Conservation (phyloP, 1,139 yeast genomes). For the Nakaseomyces nivariensis region DNA sequence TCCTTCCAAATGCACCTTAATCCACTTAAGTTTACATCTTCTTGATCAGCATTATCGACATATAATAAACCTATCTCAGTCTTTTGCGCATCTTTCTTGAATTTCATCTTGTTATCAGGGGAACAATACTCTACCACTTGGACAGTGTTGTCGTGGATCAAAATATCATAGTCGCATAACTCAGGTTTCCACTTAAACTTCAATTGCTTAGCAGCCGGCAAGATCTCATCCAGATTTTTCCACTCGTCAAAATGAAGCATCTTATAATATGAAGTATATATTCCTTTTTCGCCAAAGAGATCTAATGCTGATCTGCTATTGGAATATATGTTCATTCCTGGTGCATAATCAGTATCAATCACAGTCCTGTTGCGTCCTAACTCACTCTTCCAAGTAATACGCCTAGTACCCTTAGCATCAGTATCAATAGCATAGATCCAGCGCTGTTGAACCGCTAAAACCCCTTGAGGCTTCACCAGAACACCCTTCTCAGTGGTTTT, state of each 20-base stretch:
- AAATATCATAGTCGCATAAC: constrained; percentile 18
- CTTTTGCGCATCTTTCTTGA: constrained; percentile 8
- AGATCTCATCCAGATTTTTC: constrained; percentile 5
- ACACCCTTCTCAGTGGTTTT: neutral
- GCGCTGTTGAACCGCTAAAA: neutral
- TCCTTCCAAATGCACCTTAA: constrained; percentile 22
- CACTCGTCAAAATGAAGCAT: neutral
- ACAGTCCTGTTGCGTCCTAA: neutral
- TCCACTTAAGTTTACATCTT: constrained; percentile 22
- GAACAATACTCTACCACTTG: constrained; percentile 17
- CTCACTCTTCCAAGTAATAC: neutral
- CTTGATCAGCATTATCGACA: constrained; percentile 16
- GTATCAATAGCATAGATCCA: neutral
- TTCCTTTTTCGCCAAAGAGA: neutral
- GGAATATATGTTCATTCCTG: neutral
- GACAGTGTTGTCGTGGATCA: constrained; percentile 6
- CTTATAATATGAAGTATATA: neutral
- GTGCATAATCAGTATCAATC: neutral
- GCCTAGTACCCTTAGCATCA: neutral
- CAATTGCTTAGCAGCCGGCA: constrained; percentile 6
- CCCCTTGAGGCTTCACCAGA: neutral
- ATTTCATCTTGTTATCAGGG: constrained; percentile 4
- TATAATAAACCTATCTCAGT: constrained; percentile 24
- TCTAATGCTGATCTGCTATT: neutral
- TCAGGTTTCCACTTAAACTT: constrained; percentile 9